phyloP scores from a whole-genome alignment of 2,329 filamentous ascomycete genomes.

The Plectosphaerella cucumerina region DNA sequence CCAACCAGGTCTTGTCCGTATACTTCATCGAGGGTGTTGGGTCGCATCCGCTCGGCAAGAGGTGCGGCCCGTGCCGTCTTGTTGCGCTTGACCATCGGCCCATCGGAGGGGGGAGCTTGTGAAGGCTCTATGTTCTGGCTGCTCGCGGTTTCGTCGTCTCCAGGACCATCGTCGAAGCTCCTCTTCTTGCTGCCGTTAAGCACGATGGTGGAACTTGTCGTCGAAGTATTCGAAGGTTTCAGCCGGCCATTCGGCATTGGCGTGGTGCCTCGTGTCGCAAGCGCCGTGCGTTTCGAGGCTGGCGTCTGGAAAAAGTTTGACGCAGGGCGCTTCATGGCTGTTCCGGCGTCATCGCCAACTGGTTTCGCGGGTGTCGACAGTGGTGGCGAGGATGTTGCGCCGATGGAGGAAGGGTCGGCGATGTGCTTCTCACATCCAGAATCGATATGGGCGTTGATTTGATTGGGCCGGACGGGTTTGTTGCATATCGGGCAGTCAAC shows the following conservation, averaged over 20 bases:
- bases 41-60: conserved; percentile 90
- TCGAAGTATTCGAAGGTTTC: conserved; percentile 1
- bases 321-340: conserved; percentile 44
- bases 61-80: conserved; percentile 73
- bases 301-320: conserved; percentile 61
- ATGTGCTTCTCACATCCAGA: conserved; percentile 70
- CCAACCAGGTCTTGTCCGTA: conserved; percentile 91
- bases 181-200: conserved; percentile 37
- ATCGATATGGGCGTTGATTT: conserved; percentile 91
- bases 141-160: conserved; percentile 14
- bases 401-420: conserved; percentile 39
- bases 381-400: conserved; percentile 19
- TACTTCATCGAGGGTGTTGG: conserved; percentile 76
- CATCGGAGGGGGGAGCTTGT: conserved; percentile 14
- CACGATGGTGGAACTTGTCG: neutral
- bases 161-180: conserved; percentile 51
- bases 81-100: conserved; percentile 55
- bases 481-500: conserved; percentile 82
- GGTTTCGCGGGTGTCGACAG: conserved; percentile 22
- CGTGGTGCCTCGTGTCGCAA: conserved; percentile 23
- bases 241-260: conserved; percentile 26
- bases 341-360: conserved; percentile 6
- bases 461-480: conserved; percentile 63
- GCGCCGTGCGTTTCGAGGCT: conserved; percentile 49
- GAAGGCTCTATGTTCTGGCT: neutral